phyloP scores from a whole-genome alignment of 2,329 filamentous ascomycete genomes.

The Ophiosphaerella herpotricha region DNA sequence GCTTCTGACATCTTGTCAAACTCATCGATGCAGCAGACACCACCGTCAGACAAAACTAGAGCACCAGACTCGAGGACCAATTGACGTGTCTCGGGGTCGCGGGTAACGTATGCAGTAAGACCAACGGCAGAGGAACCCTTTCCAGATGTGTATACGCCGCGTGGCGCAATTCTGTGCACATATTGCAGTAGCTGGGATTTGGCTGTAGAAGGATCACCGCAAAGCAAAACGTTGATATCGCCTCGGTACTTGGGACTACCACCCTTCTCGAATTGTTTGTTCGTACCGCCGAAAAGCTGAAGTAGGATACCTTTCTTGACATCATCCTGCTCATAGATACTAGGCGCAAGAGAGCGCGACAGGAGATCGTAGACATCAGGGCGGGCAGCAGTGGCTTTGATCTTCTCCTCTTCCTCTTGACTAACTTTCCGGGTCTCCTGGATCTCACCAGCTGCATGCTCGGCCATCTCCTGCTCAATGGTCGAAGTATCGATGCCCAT shows the following conservation, averaged over 20 bases:
- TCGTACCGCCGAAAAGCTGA: constrained; percentile 95
- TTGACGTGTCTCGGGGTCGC: constrained; percentile 74
- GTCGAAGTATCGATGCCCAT: constrained; percentile 91
- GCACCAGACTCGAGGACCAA: constrained; percentile 76
- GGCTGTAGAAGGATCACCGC: constrained; percentile 93
- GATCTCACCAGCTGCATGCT: constrained; percentile 70
- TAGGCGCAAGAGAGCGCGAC: constrained; percentile 86
- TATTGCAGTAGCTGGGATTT: constrained; percentile 96
- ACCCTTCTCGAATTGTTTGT: constrained; percentile 96
- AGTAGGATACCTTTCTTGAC: constrained; percentile 98
- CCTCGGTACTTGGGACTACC: constrained; percentile 94
- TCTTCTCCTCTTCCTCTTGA: constrained; percentile 87
- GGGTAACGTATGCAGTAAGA: constrained; percentile 76
- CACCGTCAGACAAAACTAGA: constrained; percentile 73
- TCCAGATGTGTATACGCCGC: constrained; percentile 77
- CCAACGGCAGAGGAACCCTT: constrained; percentile 78
- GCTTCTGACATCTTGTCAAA: constrained; percentile 82
- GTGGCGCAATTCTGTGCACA: constrained; percentile 95
- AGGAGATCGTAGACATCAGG: constrained; percentile 92
- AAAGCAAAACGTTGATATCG: constrained; percentile 95
- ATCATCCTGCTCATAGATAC: constrained; percentile 97
- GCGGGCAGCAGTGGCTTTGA: constrained; percentile 76
- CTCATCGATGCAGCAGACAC: constrained; percentile 78
- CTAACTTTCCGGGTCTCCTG: constrained; percentile 84
- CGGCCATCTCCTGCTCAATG: constrained; percentile 79